phyloP scores from a whole-genome alignment of 441 rosid genomes.

The Flueggea neowawraea region DNA sequence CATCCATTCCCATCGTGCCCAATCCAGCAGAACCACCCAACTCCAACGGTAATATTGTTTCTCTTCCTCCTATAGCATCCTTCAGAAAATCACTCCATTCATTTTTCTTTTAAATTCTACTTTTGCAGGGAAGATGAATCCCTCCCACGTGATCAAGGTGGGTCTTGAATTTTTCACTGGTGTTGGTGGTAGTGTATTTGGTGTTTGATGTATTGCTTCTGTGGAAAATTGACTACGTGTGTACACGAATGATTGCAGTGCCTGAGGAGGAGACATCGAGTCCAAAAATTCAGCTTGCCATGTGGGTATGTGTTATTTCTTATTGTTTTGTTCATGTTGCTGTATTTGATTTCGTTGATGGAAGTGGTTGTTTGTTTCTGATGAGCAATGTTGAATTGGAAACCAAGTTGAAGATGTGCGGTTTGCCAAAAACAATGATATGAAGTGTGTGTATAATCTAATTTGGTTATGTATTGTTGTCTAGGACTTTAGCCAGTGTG shows the following conservation, averaged over 20 bases:
- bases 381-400: too few relatives aligned
- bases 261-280: conserved; percentile 48
- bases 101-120: background rate
- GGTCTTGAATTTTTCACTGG: background rate
- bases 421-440: background rate
- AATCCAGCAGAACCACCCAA: conserved; percentile 52
- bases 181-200: background rate
- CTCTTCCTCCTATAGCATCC: background rate
- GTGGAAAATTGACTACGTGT: background rate
- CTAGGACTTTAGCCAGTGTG: conserved; percentile 98
- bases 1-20: conserved; percentile 45
- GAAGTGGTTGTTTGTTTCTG: too few relatives aligned
- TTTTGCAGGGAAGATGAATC: conserved; percentile 80
- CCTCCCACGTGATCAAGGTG: conserved; percentile 74
- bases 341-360: background rate
- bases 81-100: background rate
- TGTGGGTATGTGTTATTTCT: conserved; percentile 74
- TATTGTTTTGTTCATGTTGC: background rate
- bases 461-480: conserved; percentile 11
- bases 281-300: conserved; percentile 88
- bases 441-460: background rate
- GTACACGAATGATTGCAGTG: conserved; percentile 24
- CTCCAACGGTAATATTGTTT: conserved; percentile 24
- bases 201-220: conserved; percentile 23
- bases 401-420: too few relatives aligned